phyloP scores from a whole-genome alignment of 768 basidiomycete genomes.

The Coprinopsis strossmayeri region DNA sequence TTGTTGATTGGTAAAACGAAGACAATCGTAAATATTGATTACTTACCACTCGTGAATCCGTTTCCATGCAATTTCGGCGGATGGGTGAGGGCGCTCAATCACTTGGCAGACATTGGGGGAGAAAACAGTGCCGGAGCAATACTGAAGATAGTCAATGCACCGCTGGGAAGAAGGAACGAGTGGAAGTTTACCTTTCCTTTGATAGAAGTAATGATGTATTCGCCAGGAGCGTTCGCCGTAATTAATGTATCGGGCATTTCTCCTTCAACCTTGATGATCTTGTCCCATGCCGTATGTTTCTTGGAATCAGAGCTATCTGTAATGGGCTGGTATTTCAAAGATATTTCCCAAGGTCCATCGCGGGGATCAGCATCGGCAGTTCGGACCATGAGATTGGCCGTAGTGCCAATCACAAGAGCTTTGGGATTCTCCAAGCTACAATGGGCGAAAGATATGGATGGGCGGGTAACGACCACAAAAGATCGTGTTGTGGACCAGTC shows the following conservation, averaged over 20 bases:
- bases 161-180: constrained; percentile 9
- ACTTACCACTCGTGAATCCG: constrained; percentile 85
- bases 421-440: constrained; percentile 69
- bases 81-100: constrained; percentile 67
- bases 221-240: constrained; percentile 58
- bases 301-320: constrained; percentile 27
- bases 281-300: constrained; percentile 54
- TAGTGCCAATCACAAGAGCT: constrained; percentile 65
- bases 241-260: constrained; percentile 38
- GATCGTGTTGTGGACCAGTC: constrained; percentile 50
- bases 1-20: constrained; percentile 6
- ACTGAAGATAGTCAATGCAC: constrained; percentile 23
- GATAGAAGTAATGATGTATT: constrained; percentile 66
- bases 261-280: constrained; percentile 46
- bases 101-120: constrained; percentile 80
- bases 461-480: constrained; percentile 64
- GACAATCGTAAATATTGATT: no score
- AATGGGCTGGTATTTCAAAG: constrained; percentile 54
- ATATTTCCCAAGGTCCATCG: constrained; percentile 65
- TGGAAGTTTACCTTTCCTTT: constrained; percentile 51
- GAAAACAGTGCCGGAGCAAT: constrained; percentile 78
- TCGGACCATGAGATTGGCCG: constrained; percentile 49
- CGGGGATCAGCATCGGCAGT: constrained; percentile 49
- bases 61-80: constrained; percentile 83
- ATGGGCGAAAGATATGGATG: constrained; percentile 63